phyloP scores from a whole-genome alignment of 1,284 basidiomycete genomes.

The Mrakiaceae sp. region DNA sequence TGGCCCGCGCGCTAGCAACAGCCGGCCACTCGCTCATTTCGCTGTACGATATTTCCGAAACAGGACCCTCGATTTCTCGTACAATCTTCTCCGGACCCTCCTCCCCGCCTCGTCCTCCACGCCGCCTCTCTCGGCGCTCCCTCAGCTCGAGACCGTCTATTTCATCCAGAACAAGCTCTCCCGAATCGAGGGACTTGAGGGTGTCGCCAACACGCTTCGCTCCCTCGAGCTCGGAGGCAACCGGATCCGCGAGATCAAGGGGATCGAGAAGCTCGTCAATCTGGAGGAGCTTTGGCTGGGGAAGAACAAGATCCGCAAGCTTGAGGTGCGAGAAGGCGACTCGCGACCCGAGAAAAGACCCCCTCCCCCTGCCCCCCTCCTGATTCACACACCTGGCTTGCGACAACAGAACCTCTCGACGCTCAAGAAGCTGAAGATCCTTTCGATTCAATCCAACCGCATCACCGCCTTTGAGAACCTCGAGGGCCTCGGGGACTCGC shows the following conservation, averaged over 20 bases:
- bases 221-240: constrained; percentile 93
- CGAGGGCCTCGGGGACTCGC: constrained; percentile 23
- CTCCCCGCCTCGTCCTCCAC: constrained; percentile 19
- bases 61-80: constrained; percentile 83
- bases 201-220: constrained; percentile 46
- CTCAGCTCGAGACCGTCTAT: constrained; percentile 60
- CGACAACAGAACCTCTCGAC: constrained; percentile 47
- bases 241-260: constrained; percentile 80
- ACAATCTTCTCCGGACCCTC: constrained; percentile 71
- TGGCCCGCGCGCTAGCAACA: not conserved
- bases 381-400: constrained; percentile 5
- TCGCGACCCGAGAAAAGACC: not conserved
- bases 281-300: constrained; percentile 92
- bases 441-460: constrained; percentile 87
- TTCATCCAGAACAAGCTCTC: constrained; percentile 95
- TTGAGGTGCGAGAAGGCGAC: constrained; percentile 49
- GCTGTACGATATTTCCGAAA: not conserved
- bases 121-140: constrained; percentile 49
- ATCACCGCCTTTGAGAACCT: constrained; percentile 63
- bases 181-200: constrained; percentile 57
- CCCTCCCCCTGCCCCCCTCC: not conserved
- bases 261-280: constrained; percentile 65
- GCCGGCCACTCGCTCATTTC: not conserved
- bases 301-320: constrained; percentile 86
- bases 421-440: constrained; percentile 60